These are phyloP conservation scores for Colletotrichum ledebouriae DNA, from an alignment of 2,329 filamentous ascomycete species.

Conservation along the genomic window DNA sequence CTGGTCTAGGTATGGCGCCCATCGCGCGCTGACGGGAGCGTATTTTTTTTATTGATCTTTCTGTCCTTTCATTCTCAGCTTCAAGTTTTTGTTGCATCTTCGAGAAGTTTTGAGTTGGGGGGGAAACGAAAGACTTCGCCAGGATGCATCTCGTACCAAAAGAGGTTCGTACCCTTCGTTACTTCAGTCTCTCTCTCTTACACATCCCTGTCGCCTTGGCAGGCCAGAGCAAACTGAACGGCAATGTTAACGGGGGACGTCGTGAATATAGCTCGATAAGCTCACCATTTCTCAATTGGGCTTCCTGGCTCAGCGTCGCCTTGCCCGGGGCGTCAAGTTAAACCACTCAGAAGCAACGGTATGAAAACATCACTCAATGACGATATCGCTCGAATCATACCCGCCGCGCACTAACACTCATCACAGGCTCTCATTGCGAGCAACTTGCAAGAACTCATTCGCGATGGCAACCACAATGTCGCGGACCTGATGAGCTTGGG, in stretches of 20 bases:
- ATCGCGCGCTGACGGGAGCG: slow-evolving; percentile 8
- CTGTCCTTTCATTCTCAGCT: slow-evolving; percentile 5
- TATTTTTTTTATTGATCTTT: neutral
- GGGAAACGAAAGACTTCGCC: slow-evolving; percentile 14
- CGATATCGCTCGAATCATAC: neutral
- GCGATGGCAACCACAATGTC: slow-evolving; percentile 93
- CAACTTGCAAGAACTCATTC: slow-evolving; percentile 95
- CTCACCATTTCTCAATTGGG: slow-evolving; percentile 92
- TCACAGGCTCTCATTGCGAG: slow-evolving; percentile 82
- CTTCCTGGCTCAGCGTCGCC: slow-evolving; percentile 85
- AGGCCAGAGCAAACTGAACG: slow-evolving; percentile 19
- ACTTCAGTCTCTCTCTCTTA: slow-evolving; percentile 30
- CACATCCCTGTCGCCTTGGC: slow-evolving; percentile 40
- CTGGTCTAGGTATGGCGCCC: slow-evolving; percentile 2
- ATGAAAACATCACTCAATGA: slow-evolving; percentile 43
- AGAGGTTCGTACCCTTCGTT: slow-evolving; percentile 58
- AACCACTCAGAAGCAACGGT: slow-evolving; percentile 93
- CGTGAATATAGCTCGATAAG: slow-evolving; percentile 83
- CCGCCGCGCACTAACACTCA: slow-evolving; percentile 32
- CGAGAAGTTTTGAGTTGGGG: slow-evolving; percentile 11
- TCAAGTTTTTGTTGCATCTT: slow-evolving; percentile 1
- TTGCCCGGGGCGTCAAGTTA: slow-evolving; percentile 88
- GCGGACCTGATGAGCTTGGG: slow-evolving; percentile 94
- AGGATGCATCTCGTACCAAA: slow-evolving; percentile 64
- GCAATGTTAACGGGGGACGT: slow-evolving; percentile 40